Conservation (phyloP, 805 yeast genomes). For the Brettanomyces naardenensis region DNA sequence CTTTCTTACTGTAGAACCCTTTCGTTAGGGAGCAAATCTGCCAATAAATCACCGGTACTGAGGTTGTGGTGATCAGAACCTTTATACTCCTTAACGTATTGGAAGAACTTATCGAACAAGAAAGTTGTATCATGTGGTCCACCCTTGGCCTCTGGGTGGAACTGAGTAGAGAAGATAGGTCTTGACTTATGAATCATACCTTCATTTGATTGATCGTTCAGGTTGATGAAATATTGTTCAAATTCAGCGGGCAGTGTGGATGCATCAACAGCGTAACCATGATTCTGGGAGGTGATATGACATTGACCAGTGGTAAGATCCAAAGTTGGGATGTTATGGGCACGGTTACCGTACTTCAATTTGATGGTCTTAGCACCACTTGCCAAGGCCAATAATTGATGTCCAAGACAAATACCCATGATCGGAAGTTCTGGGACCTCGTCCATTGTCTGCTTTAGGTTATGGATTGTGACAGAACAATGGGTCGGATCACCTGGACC, state of each 20-base stretch:
- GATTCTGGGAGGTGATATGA: slow-evolving; percentile 97
- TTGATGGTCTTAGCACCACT: slow-evolving; percentile 89
- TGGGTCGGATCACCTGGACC: slow-evolving; percentile 99
- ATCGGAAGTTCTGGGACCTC: slow-evolving; percentile 66
- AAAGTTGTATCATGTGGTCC: slow-evolving; percentile 94
- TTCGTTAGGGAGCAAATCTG: slow-evolving; percentile 57
- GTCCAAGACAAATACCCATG: slow-evolving; percentile 97
- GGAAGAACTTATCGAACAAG: slow-evolving; percentile 85
- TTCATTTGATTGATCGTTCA: slow-evolving; percentile 94
- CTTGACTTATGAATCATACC: slow-evolving; percentile 86
- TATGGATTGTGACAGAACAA: slow-evolving; percentile 69
- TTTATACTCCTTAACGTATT: slow-evolving; percentile 54
- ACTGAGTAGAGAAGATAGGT: slow-evolving; percentile 95
- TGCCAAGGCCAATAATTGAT: slow-evolving; percentile 92
- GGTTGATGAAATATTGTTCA: slow-evolving; percentile 83
- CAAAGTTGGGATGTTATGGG: slow-evolving; percentile 95
- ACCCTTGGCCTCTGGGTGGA: slow-evolving; percentile 99
- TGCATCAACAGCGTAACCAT: slow-evolving; percentile 94
- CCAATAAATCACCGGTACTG: slow-evolving; percentile 38
- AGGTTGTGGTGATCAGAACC: slow-evolving; percentile 33
- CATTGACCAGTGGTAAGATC: slow-evolving; percentile 87
- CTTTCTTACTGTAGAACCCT: slow-evolving; percentile 39
- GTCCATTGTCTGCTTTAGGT: slow-evolving; percentile 65
- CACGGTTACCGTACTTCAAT: slow-evolving; percentile 97
- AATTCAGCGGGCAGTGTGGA: slow-evolving; percentile 65